phyloP scores from a whole-genome alignment of 352 stramenopile species.

The Phytophthora capsici region DNA sequence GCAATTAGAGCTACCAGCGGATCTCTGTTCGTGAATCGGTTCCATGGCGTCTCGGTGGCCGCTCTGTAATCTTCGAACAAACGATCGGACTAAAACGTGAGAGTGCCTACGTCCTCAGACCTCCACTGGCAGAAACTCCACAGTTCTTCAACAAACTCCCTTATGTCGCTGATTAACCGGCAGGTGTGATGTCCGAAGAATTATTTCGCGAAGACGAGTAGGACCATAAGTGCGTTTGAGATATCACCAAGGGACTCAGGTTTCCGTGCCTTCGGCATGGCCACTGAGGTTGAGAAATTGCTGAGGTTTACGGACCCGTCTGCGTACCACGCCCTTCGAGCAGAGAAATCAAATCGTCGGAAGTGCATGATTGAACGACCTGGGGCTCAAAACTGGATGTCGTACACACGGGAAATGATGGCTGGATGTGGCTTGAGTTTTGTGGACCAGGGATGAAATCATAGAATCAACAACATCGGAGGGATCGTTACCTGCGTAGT shows the following conservation, averaged over 20 bases:
- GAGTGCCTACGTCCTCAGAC: not conserved
- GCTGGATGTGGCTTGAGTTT: slow-evolving; percentile 23
- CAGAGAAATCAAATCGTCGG: slow-evolving; percentile 11
- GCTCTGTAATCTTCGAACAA: slow-evolving; percentile 9
- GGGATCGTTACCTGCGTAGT: slow-evolving; percentile 13
- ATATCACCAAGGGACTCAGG: slow-evolving; percentile 3
- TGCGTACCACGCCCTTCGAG: slow-evolving; percentile 12
- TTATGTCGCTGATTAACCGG: not conserved
- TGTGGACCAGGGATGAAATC: slow-evolving; percentile 19
- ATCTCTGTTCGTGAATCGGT: not conserved
- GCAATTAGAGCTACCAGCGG: not conserved
- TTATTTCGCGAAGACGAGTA: slow-evolving; percentile 11
- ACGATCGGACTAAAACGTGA: slow-evolving; percentile 3
- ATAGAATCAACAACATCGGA: slow-evolving; percentile 8
- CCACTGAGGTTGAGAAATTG: slow-evolving; percentile 1
- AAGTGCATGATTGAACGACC: slow-evolving; percentile 23
- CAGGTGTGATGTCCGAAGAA: slow-evolving; percentile 9
- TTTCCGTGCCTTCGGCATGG: not conserved
- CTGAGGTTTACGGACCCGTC: slow-evolving; percentile 14
- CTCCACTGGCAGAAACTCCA: slow-evolving; percentile 1
- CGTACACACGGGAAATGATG: slow-evolving; percentile 7
- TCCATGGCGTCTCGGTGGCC: not conserved
- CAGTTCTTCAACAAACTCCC: slow-evolving; percentile 8
- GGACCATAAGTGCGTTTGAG: slow-evolving; percentile 10
- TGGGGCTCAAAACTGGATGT: slow-evolving; percentile 11